Evolutionary conservation across 2,329 filamentous ascomycete genomes (phyloP), one percentile per base, ranked within the genome.

Genomic region (Pseudocercospora vitis): DNA sequence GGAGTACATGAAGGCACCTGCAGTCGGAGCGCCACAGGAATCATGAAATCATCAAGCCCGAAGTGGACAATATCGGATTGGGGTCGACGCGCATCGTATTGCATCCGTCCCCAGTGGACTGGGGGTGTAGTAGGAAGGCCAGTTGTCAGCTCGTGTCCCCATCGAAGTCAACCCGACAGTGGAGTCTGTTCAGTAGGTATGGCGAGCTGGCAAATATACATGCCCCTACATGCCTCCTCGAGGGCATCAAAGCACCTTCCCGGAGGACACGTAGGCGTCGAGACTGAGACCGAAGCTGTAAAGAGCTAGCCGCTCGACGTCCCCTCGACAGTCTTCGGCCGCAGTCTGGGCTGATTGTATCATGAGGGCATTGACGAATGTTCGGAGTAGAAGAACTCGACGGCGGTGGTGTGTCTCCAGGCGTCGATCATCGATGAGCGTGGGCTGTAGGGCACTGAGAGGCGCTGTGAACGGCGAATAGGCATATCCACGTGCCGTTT

Each of bases 291-390:
- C 48, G 29, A 42, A 32, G 21, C 61, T 59, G 49, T 57, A 64
- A 26, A 61, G 16, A 1, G 58, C 31, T n/a, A 63, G 14, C 0
- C 53, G 48, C 50, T 74, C 58, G 65, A 73, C 60, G 59, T 72
- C 57, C 65, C 72, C 52, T 54, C 68, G 24, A 57, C 71, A 35
- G 68, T 75, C 63, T 53, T 66, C 53, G 65, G 75, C 57, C 50
- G 32, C 53, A 16, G 49, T 59, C 28, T 54, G 42, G 4, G 60
- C 39, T 5, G 44, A 45, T 23, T 24, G 21, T 12, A 37, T 37
- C 7, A 1, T 8, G 4, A 1, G 59, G 50, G 18, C 37, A 14
- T 21, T 54, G n/a, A n/a, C 55, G 48, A 61, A 48, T 1, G 50
- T 52, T 7, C 56, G 56, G 7, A 64, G 44, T 7, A 64, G 29